phyloP scores from a whole-genome alignment of 1,284 basidiomycete species.

The Trichosporon faecale region DNA sequence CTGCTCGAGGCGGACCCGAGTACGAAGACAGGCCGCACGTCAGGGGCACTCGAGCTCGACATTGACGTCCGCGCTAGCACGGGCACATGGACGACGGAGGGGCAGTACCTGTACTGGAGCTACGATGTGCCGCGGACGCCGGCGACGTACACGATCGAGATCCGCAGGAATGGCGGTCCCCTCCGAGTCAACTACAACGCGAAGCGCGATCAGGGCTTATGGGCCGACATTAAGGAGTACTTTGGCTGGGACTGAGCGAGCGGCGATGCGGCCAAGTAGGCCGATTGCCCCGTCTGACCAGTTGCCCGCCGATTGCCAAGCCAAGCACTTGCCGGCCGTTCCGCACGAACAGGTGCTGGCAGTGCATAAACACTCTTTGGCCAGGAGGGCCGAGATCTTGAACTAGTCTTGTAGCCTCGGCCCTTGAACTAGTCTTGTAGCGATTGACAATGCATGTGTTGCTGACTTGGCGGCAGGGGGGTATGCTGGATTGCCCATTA shows the following conservation, averaged over 20 bases:
- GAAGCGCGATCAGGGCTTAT: neutral
- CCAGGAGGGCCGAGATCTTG: neutral
- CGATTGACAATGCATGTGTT: neutral
- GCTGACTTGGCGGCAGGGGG: neutral
- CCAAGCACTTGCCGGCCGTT: too few relatives aligned
- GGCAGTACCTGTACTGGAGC: slow-evolving; percentile 76
- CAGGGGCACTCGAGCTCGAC: slow-evolving; percentile 34
- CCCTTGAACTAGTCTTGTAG: neutral
- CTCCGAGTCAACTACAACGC: slow-evolving; percentile 10
- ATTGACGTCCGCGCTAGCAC: slow-evolving; percentile 60
- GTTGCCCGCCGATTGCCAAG: too few relatives aligned
- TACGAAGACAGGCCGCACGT: neutral
- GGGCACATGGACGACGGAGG: slow-evolving; percentile 67
- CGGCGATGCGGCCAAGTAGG: too few relatives aligned
- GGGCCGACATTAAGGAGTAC: slow-evolving; percentile 15
- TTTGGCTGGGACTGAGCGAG: slow-evolving; percentile 9
- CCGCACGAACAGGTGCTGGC: too few relatives aligned
- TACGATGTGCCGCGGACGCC: slow-evolving; percentile 64
- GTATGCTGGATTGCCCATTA: neutral
- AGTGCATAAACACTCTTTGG: too few relatives aligned
- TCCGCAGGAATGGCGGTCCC: slow-evolving; percentile 63
- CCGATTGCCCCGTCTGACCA: too few relatives aligned
- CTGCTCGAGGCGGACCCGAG: slow-evolving; percentile 18
- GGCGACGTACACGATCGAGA: slow-evolving; percentile 63
- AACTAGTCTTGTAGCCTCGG: too few relatives aligned